Evolutionary conservation across 75 land plant genomes (phyloP), one percentile per base, ranked within the genome.

Genomic region (Azolla pinnata): DNA sequence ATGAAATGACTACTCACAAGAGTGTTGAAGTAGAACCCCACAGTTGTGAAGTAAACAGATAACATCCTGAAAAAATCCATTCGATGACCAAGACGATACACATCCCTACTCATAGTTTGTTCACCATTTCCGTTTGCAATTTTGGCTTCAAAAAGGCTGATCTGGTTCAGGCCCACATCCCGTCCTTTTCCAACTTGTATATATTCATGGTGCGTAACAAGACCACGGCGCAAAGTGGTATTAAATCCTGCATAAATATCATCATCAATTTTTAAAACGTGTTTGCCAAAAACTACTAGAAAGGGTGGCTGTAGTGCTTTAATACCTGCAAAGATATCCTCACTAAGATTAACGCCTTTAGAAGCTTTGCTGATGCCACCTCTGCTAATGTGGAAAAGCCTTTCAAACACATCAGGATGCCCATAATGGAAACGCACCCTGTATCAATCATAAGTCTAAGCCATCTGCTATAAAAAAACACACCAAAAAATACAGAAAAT

Each of bases 141-240:
- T 60, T 90, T 95, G 17, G 99, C 99, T 65, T 95, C 99, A 72
- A 90, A 95, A 12, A 79, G 54, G 21, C 91, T 86, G 26, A 95
- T 95, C 64, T 95, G 96, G 56, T 95, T 95, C 19, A 95, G 87
- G 12, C 99, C 97, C 63, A 95, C 91, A 71, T 95, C 99, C 44
- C 97, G 79, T 18, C 99, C 99, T 57, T 95, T 95, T 4, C 99
- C 99, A 65, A 95, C 99, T 80, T 95, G 99, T 33, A 95, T 86
- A 50, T 95, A 95, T 55, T 95, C 99, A 74, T 95, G 99, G 80
- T 95, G 91, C 34, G 99, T 95, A 0, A 95, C 70, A 83, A 74
- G 83, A 52, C 99, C 99, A 47, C 83, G 69, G 25, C 97, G 87
- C 46, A 95, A 76, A 2, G 87, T 86, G 4, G 99, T 90, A 75